Evolutionary conservation across 2,329 filamentous ascomycete species (phyloP), one percentile per base, ranked within the genome.

Genomic region (Chaetomiaceae sp.): DNA sequence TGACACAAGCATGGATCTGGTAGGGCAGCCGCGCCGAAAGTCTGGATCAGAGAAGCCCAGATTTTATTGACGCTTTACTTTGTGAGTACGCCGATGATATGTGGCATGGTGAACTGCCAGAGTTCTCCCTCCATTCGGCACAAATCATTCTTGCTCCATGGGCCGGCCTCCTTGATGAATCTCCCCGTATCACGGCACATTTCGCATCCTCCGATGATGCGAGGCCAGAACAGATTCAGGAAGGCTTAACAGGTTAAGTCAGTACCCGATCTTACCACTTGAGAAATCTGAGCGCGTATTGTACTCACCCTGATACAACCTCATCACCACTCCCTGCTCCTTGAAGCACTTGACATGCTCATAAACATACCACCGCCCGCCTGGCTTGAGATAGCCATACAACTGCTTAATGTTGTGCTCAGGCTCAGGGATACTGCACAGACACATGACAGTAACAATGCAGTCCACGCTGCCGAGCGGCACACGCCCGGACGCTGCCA

Each of bases 391-490:
- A 48, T 78, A 76, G 29, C 71, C 68, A 64, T 84, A 84, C 27
- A 86, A 66, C 57, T 77, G 74, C 53, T 67, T 68, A 55, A 83
- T 75, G 55, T 84, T 81, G 59, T 70, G 68, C 61, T 79, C 70
- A 3, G 81, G 82, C 3, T 82, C 76, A 0, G 83, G 83, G 47
- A 86, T 83, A 60, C 79, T 81, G 71, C 83, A 87, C 29, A 86
- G 71, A 51, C 82, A 84, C 50, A 85, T 70, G 23, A 85, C 69
- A 2, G 80, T 78, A 43, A 86, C 79, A 53, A 86, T 78, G 65
- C 77, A 80, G 60, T 83, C 80, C 17, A 82, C 72, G 46, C 73
- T 79, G 19, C 71, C 81, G 37, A 71, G 71, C 47, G 75, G 67
- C 12, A 85, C 72, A 27, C 70, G 71, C 2, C 74, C 76, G 2